Evolutionary conservation across 345 rosid species (phyloP).

Genomic region (Mercurialis annua): DNA sequence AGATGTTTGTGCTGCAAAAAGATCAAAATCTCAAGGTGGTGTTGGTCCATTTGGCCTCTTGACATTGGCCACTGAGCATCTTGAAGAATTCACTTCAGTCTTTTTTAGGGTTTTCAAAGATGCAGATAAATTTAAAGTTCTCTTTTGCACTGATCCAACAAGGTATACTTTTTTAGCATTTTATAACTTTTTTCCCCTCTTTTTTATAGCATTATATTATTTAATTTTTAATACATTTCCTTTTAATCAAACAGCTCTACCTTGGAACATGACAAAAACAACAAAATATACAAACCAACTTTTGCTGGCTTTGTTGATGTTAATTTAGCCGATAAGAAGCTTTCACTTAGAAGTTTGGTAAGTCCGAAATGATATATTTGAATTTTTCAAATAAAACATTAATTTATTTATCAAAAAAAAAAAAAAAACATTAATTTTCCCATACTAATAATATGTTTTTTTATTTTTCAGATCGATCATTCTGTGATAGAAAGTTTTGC

Average conservation of each 20-base stretch:
- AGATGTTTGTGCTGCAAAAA: slow-evolving; percentile 46
- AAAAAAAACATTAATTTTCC: background rate
- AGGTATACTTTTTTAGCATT: slow-evolving; percentile 30
- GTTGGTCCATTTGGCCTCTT: slow-evolving; percentile 88
- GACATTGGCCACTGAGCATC: slow-evolving; percentile 57
- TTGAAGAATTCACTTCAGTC: slow-evolving; percentile 74
- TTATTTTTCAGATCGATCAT: slow-evolving; percentile 52
- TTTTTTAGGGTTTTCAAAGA: slow-evolving; percentile 71
- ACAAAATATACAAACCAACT: slow-evolving; percentile 56
- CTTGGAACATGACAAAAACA: slow-evolving; percentile 20
- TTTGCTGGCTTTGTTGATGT: slow-evolving; percentile 80
- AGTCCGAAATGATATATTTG: too few relatives aligned
- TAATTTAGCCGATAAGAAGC: slow-evolving; percentile 48
- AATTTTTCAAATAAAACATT: background rate
- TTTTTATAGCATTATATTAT: background rate
- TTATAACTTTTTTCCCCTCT: background rate
- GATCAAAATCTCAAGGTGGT: slow-evolving; percentile 50
- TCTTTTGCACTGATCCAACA: slow-evolving; percentile 79
- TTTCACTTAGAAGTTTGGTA: slow-evolving; percentile 73
- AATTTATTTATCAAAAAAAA: too few relatives aligned
- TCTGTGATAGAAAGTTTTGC: slow-evolving; percentile 80
- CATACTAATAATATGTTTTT: background rate
- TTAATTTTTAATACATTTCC: background rate
- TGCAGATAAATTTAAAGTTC: slow-evolving; percentile 39
- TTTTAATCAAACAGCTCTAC: background rate